Conservation (phyloP, 495 filamentous ascomycete genomes). For the Podospora anserina region DNA sequence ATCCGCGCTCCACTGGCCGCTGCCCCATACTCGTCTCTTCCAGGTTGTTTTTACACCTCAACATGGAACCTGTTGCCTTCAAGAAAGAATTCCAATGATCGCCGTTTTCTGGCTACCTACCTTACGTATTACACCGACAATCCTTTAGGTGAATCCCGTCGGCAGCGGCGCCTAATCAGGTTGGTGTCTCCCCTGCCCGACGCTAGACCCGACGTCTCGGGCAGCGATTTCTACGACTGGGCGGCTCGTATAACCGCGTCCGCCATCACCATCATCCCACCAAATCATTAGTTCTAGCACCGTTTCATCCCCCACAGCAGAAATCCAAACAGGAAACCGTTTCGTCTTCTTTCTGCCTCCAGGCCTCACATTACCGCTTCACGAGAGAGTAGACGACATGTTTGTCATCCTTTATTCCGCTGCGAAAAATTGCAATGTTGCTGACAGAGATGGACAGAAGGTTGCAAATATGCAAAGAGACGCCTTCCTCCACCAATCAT, state of each 20-base stretch:
- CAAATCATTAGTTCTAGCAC: background rate
- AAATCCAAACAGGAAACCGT: background rate
- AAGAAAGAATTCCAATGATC: background rate
- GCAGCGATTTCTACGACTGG: slow-evolving; percentile 14
- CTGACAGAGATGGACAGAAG: background rate
- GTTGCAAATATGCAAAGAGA: background rate
- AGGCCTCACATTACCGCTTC: background rate
- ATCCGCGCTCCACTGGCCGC: too few species aligned
- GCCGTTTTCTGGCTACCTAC: too few species aligned
- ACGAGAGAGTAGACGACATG: background rate
- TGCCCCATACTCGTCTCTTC: too few species aligned
- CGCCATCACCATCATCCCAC: background rate
- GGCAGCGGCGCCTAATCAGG: background rate
- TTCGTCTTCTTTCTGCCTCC: background rate
- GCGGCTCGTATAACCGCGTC: slow-evolving; percentile 19
- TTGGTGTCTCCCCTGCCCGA: background rate
- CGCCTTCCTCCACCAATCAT: background rate
- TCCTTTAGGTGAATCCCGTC: background rate
- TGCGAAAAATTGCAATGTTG: background rate
- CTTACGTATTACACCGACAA: background rate
- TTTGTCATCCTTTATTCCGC: background rate
- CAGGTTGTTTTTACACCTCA: too few species aligned
- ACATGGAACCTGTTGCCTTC: background rate
- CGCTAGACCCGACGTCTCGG: background rate
- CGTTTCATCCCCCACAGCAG: background rate